Conservation (phyloP, 129 eudicot genomes). For the Flaveria sonorensis region DNA sequence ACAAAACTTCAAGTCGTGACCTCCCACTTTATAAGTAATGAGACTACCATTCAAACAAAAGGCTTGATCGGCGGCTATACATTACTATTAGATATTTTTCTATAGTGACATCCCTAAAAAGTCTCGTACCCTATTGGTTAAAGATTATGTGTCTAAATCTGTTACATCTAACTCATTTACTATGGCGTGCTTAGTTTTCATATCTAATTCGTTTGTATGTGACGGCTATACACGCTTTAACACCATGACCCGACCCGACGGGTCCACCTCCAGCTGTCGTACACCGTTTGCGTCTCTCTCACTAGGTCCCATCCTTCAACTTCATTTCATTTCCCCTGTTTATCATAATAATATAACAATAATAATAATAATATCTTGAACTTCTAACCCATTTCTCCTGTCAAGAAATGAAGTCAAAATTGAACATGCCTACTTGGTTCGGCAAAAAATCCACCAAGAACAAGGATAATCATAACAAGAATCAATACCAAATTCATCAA, state of each 20-base stretch:
- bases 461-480: constrained; percentile 40
- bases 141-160: too few species aligned
- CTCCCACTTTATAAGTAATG: too few species aligned
- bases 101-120: too few species aligned
- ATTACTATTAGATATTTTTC: too few species aligned
- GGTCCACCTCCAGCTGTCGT: constrained; percentile 34
- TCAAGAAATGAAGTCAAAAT: constrained; percentile 30
- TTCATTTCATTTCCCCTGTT: not conserved
- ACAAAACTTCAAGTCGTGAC: too few species aligned
- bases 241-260: constrained; percentile 11
- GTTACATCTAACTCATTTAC: too few species aligned
- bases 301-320: not conserved
- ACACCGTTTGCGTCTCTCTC: not conserved
- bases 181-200: too few species aligned
- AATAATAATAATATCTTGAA: constrained; percentile 11
- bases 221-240: constrained; percentile 21
- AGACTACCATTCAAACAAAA: too few species aligned
- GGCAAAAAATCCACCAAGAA: constrained; percentile 58
- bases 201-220: too few species aligned
- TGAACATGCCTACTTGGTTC: constrained; percentile 70
- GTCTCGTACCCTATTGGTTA: too few species aligned
- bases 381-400: not conserved
- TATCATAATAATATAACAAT: not conserved
- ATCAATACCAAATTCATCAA: constrained; percentile 6
- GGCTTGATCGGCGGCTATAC: too few species aligned